Conservation (phyloP, 768 basidiomycete species). For the Rhodotorula babjevae region DNA sequence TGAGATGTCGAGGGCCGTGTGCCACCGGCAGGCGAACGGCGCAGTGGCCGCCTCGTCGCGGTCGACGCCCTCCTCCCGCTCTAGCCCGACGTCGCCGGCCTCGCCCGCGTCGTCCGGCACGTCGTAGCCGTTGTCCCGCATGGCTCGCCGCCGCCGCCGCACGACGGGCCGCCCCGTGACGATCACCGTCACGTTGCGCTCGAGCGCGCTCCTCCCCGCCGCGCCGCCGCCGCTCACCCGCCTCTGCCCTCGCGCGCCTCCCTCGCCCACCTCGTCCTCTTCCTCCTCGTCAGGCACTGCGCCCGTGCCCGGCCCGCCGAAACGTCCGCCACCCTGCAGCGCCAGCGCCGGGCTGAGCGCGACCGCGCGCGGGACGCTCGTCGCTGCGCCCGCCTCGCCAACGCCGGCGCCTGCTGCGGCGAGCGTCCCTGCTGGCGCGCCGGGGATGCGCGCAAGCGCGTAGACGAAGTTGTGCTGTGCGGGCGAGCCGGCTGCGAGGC, state of each 20-base stretch:
- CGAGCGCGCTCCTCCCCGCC: neutral
- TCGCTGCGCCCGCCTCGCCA: neutral
- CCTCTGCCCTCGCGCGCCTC: no score
- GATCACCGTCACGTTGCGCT: slow-evolving; percentile 12
- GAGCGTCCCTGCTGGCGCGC: neutral
- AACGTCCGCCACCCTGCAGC: neutral
- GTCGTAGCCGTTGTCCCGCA: neutral
- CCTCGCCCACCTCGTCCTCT: neutral
- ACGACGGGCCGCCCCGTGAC: slow-evolving; percentile 15
- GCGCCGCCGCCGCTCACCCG: neutral
- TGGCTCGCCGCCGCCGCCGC: no score
- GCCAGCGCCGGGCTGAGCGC: slow-evolving; percentile 13
- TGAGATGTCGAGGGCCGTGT: slow-evolving; percentile 30
- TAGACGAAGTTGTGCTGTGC: slow-evolving; percentile 28
- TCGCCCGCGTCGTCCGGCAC: neutral
- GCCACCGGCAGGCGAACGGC: slow-evolving; percentile 9
- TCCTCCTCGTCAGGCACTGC: neutral
- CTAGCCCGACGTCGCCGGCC: neutral
- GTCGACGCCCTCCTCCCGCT: neutral
- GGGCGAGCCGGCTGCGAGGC: neutral
- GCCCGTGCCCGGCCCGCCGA: neutral
- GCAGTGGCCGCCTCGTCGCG: neutral
- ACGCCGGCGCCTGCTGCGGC: no score
- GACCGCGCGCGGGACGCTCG: slow-evolving; percentile 25
- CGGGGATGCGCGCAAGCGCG: slow-evolving; percentile 4